A percentile compares a stretch with the other conserved stretches of the same genome.
Evolutionary conservation across 78 protist genomes (phyloP).

Genomic region (slime mould (Dictyostelium discoideum)): dicty_2.7 NC_007088.5:7927501-7928000

Average conservation of each 20-base stretch:
- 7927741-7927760: constrained; percentile 68
- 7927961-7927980: not conserved
- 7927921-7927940: not conserved
- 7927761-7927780: constrained; percentile 43
- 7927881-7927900: not conserved
- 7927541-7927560: no score
- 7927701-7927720: constrained; percentile 25
- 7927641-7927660: not conserved
- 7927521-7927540: not conserved
- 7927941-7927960: not conserved
- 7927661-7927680: not conserved
- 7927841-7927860: not conserved
- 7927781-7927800: not conserved
- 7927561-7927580: no score
- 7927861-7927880: not conserved
- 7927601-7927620: no score
- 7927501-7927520: not conserved
- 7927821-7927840: constrained; percentile 7
- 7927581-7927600: no score
- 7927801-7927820: constrained; percentile 19
- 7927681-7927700: constrained; percentile 71
- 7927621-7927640: not conserved
- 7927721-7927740: constrained; percentile 9
- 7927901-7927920: not conserved
- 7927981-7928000: not conserved